Evolutionary conservation across 768 basidiomycete species (phyloP).

Genomic region (Leccinum imitatum): DNA sequence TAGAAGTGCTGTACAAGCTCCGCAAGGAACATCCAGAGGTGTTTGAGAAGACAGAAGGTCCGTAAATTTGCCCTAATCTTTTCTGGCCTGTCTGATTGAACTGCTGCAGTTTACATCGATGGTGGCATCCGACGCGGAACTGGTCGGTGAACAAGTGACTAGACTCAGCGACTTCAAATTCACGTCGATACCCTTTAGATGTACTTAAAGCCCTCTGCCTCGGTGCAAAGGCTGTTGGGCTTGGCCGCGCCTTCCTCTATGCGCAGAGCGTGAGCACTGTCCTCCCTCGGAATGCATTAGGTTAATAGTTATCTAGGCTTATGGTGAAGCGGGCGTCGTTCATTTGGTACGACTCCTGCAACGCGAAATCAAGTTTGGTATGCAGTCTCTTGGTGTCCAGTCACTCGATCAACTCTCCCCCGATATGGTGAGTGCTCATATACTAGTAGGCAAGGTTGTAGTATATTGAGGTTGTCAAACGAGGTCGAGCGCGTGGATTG

Average conservation of each 20-base stretch:
- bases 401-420: conserved; percentile 65
- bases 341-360: conserved; percentile 67
- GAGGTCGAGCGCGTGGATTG: conserved; percentile 69
- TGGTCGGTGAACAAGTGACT: conserved; percentile 38
- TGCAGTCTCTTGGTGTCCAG: conserved; percentile 74
- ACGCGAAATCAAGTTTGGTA: conserved; percentile 73
- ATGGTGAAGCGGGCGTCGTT: conserved; percentile 68
- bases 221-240: conserved; percentile 82
- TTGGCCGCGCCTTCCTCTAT: conserved; percentile 85
- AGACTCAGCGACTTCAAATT: background rate
- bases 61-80: conserved; percentile 2
- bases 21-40: conserved; percentile 73
- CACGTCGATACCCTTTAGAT: conserved; percentile 42
- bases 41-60: conserved; percentile 69
- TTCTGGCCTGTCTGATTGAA: conserved; percentile 6
- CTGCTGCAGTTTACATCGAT: conserved; percentile 73
- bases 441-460: background rate
- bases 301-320: conserved; percentile 49
- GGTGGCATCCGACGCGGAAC: conserved; percentile 77
- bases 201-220: conserved; percentile 88
- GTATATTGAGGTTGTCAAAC: conserved; percentile 3
- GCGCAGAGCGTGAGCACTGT: conserved; percentile 66
- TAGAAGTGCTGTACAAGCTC: conserved; percentile 76
- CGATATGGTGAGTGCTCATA: conserved; percentile 56
- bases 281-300: background rate